These are phyloP conservation scores for Malbranchea cinnamomea DNA, from an alignment of 2,329 filamentous ascomycete genomes.

Conservation along the genomic window DNA sequence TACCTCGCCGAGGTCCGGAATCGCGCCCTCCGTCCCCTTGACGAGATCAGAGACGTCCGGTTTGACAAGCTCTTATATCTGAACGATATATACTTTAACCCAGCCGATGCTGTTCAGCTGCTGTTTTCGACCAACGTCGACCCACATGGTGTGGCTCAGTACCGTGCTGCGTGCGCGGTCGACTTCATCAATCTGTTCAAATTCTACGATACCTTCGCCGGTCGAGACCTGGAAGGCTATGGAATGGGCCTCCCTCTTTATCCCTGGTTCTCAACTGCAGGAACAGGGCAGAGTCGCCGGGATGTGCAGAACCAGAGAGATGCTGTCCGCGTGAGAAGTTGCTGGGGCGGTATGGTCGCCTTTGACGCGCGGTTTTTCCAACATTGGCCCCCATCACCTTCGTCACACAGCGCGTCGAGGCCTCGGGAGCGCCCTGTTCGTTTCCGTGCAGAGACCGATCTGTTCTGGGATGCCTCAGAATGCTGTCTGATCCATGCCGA, in stretches of 20 bases:
- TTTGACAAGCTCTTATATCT: slow-evolving; percentile 45
- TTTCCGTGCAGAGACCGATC: slow-evolving; percentile 44
- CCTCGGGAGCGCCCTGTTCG: slow-evolving; percentile 29
- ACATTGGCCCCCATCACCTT: slow-evolving; percentile 4
- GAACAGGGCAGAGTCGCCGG: slow-evolving; percentile 38
- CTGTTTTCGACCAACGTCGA: slow-evolving; percentile 46
- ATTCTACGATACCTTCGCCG: slow-evolving; percentile 65
- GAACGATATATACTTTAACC: slow-evolving; percentile 54
- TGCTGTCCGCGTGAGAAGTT: slow-evolving; percentile 54
- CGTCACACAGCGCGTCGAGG: slow-evolving; percentile 9
- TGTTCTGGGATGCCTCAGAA: slow-evolving; percentile 50
- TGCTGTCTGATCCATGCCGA: slow-evolving; percentile 45
- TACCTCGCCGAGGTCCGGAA: slow-evolving; percentile 62
- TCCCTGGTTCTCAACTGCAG: slow-evolving; percentile 49
- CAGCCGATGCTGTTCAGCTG: slow-evolving; percentile 42
- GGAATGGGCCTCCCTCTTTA: slow-evolving; percentile 56
- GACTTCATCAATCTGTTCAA: slow-evolving; percentile 61
- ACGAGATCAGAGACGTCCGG: slow-evolving; percentile 25
- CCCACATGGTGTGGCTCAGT: slow-evolving; percentile 38
- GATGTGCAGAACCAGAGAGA: slow-evolving; percentile 46
- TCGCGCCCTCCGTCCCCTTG: slow-evolving; percentile 49
- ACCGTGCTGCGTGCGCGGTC: slow-evolving; percentile 58
- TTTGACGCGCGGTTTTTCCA: slow-evolving; percentile 35
- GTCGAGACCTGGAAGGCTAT: slow-evolving; percentile 54
- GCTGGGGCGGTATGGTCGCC: slow-evolving; percentile 61